A percentile compares a stretch with the other conserved stretches of the same genome.
phyloP scores from a whole-genome alignment of 805 yeast genomes.

The Nadsonia fulvescens region DNA sequence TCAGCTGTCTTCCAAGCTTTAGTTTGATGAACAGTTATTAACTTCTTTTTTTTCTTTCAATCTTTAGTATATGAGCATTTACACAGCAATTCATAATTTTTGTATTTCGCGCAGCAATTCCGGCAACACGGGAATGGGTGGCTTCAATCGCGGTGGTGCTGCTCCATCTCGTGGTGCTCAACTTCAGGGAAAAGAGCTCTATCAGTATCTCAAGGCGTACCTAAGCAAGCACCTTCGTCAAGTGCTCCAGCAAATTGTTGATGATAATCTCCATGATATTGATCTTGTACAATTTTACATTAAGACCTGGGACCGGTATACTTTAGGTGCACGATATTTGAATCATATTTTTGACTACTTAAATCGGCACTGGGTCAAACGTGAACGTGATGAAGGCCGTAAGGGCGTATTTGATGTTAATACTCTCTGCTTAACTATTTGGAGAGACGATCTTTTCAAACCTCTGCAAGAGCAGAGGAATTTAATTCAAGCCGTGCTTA shows the following conservation, averaged over 20 bases:
- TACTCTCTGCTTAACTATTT: conserved; percentile 68
- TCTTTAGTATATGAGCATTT: conserved; percentile 83
- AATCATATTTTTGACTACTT: conserved; percentile 89
- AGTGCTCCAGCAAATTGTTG: conserved; percentile 11
- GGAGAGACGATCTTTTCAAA: conserved; percentile 73
- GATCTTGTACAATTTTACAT: conserved; percentile 69
- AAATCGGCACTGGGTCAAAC: conserved; percentile 94
- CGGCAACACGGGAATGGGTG: conserved; percentile 4
- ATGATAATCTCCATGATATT: conserved; percentile 34
- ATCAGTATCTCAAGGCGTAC: conserved; percentile 50
- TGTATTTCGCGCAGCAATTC: conserved; percentile 39
- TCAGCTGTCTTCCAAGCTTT: no score
- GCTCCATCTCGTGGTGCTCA: conserved; percentile 18
- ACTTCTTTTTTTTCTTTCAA: no score
- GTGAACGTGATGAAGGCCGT: conserved; percentile 86
- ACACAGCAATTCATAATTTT: conserved; percentile 83
- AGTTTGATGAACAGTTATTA: no score
- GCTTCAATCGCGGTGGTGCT: conserved; percentile 10
- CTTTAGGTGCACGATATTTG: conserved; percentile 79
- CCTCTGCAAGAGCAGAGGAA: conserved; percentile 35
- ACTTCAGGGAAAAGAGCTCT: conserved; percentile 81
- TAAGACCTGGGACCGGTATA: conserved; percentile 71
- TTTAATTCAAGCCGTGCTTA: conserved; percentile 58
- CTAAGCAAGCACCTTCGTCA: conserved; percentile 31
- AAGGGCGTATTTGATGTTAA: conserved; percentile 81